Base-by-base conservation (phyloP, 768 basidiomycete species). In the Suillus decipiens region DNA sequence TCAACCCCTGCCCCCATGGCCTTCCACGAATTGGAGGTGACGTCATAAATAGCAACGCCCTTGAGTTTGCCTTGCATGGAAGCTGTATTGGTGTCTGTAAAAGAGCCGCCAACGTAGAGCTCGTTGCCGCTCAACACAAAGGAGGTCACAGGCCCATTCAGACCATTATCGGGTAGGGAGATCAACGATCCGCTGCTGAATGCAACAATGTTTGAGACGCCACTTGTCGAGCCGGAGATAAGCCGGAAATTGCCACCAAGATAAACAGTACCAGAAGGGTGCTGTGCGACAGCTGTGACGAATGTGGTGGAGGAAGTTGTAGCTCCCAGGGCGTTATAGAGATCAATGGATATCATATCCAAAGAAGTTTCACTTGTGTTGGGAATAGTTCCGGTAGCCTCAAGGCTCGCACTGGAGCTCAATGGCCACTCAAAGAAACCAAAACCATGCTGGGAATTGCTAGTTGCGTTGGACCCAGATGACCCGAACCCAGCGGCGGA, bases 391-490 rank as follows among this genome's bases (percentile, higher is more conserved):
- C 83, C 77, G 3, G 87, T 86, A 8, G 88, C 89, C 70, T 93
- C 88, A 28, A 82, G 74, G 39, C 77, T 74, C 3, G 73, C 62
- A 1, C 76, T 74, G 11, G 77, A 72, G 60, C 76, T 76, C 37
- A 89, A 76, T 28, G 89, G 86, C 92, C 92, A 99, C 74, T 99
- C 96, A 66, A 92, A 89, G 68, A 97, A 88, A 14, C 96, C 96
- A 70, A 93, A 95, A 2, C 87, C 87, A 24, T 73, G 78, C 42
- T 79, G 79, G 14, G 76, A 72, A 41, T 73, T 69, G 31, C 77
- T 73, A 2, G 72, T 76, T 8, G 76, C 70, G 37, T 71, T 76
- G 36, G 65, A 69, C 5, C 75, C 72, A 14, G 72, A 66, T 19
- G 66, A 68, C 51, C 62, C 70, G 33, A 75, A 75, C 5, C 67